phyloP scores from a whole-genome alignment of 2,329 filamentous ascomycete genomes.

The Scedosporium apiospermum region DNA sequence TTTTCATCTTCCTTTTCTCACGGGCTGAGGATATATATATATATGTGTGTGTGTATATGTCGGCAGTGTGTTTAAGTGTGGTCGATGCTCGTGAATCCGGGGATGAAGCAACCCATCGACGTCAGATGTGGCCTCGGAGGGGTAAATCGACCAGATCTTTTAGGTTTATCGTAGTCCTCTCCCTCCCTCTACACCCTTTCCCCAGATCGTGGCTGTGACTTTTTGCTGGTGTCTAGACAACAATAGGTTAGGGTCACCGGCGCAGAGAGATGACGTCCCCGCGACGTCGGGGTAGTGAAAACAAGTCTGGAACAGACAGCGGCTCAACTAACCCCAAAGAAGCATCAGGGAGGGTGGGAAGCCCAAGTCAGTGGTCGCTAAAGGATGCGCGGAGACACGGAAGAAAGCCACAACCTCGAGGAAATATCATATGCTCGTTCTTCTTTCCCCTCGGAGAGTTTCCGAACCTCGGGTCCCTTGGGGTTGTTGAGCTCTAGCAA shows the following conservation, averaged over 20 bases:
- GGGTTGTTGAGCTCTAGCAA: no score
- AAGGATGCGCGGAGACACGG: neutral
- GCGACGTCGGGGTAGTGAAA: neutral
- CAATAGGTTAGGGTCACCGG: neutral
- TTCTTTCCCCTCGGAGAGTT: neutral
- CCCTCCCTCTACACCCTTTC: neutral
- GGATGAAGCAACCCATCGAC: neutral
- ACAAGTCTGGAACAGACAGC: neutral
- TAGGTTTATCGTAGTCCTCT: neutral
- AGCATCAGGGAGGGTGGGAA: neutral
- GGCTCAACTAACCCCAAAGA: neutral
- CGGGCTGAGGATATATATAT: neutral
- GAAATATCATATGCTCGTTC: neutral
- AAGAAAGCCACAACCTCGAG: neutral
- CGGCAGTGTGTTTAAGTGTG: neutral
- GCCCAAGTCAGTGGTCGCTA: neutral
- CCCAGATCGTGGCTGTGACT: neutral
- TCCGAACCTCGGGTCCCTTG: neutral
- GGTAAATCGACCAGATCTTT: neutral
- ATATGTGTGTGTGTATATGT: neutral
- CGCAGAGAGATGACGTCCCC: neutral
- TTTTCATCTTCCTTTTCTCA: neutral
- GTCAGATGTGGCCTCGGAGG: neutral
- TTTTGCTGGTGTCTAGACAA: neutral
- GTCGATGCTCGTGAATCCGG: neutral